Conservation (phyloP, 345 rosid species). For the Raphanus raphanistrum region DNA sequence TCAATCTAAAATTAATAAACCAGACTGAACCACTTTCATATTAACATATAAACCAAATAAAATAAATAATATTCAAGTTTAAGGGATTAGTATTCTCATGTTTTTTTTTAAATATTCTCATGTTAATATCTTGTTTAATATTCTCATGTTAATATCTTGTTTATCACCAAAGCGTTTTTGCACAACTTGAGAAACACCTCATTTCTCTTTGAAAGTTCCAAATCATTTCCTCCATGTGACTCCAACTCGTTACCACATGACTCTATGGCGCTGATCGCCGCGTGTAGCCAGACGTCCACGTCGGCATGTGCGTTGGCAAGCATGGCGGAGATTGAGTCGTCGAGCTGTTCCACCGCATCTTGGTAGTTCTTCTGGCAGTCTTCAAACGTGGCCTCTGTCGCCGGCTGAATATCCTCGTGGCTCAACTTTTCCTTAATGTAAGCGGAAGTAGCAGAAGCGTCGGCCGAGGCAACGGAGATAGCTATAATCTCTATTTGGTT, state of each 20-base stretch:
- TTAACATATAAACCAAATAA: neutral
- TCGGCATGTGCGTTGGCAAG: conserved; percentile 41
- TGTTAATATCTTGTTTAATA: conserved; percentile 22
- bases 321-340: conserved; percentile 52
- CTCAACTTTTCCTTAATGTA: conserved; percentile 37
- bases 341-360: conserved; percentile 61
- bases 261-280: conserved; percentile 46
- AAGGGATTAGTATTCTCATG: neutral
- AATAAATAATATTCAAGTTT: neutral
- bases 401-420: conserved; percentile 40
- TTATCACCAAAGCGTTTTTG: conserved; percentile 44
- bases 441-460: conserved; percentile 44
- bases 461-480: conserved; percentile 40
- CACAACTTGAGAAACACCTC: conserved; percentile 40
- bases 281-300: conserved; percentile 42
- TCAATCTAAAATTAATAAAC: neutral
- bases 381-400: conserved; percentile 43
- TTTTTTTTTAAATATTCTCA: neutral
- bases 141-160: conserved; percentile 25
- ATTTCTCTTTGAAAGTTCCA: conserved; percentile 37
- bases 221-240: neutral
- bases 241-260: conserved; percentile 43
- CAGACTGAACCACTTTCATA: neutral
- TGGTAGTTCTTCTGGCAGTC: conserved; percentile 58
- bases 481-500: conserved; percentile 52